Conservation (phyloP, 768 basidiomycete genomes). For the Amanita polypyramis region DNA sequence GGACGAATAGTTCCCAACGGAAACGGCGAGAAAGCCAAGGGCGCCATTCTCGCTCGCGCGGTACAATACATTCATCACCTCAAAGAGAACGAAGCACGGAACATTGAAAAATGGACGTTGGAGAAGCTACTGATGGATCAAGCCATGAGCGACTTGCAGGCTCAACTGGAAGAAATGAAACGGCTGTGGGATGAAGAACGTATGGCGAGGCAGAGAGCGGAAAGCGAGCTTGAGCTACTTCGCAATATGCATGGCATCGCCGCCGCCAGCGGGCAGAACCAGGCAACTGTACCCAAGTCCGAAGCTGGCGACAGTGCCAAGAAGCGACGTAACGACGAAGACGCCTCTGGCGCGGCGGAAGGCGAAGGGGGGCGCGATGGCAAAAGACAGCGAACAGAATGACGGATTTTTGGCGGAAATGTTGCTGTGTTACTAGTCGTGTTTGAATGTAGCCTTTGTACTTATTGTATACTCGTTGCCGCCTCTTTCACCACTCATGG, state of each 20-base stretch:
- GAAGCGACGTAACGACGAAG: slow-evolving; percentile 30
- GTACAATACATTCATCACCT: slow-evolving; percentile 89
- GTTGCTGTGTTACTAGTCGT: slow-evolving; percentile 8
- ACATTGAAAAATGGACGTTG: slow-evolving; percentile 90
- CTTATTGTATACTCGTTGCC: not conserved
- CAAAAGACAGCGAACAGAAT: slow-evolving; percentile 34
- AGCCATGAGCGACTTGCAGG: slow-evolving; percentile 79
- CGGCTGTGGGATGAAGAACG: slow-evolving; percentile 78
- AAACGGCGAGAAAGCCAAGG: slow-evolving; percentile 82
- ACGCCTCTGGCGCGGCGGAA: slow-evolving; percentile 22
- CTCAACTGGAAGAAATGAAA: slow-evolving; percentile 74
- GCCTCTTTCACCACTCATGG: too few species aligned
- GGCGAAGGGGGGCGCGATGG: slow-evolving; percentile 22
- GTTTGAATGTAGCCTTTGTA: not conserved
- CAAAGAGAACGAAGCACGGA: slow-evolving; percentile 82
- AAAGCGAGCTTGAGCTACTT: slow-evolving; percentile 54
- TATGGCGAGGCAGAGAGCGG: slow-evolving; percentile 42
- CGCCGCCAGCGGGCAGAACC: not conserved
- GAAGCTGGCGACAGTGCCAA: slow-evolving; percentile 4
- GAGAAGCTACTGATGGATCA: slow-evolving; percentile 91
- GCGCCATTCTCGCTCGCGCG: slow-evolving; percentile 78
- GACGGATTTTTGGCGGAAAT: not conserved
- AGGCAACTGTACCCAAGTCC: not conserved
- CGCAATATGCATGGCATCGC: slow-evolving; percentile 23
- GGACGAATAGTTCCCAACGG: slow-evolving; percentile 82